A percentile compares a stretch with the other conserved stretches of the same genome.
Conservation (phyloP, 352 stramenopile genomes). For the Globisporangium rhizosaccharum region DNA sequence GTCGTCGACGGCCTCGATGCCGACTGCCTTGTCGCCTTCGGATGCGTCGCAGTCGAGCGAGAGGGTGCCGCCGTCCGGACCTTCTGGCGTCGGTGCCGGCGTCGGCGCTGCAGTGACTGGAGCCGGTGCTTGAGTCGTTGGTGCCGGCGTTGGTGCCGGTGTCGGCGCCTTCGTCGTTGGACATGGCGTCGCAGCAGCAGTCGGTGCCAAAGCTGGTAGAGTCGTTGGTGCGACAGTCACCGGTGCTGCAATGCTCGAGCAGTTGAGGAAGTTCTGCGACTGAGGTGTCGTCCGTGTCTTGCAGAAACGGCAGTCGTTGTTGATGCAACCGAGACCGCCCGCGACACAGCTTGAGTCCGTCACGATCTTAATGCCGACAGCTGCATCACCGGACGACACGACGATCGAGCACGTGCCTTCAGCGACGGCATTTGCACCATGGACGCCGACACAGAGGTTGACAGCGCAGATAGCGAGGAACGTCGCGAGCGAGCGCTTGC, state of each 20-base stretch:
- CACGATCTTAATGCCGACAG: slow-evolving; percentile 15
- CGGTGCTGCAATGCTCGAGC: too few species aligned
- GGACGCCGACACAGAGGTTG: too few species aligned
- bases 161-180: not conserved
- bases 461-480: too few species aligned
- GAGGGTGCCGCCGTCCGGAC: too few species aligned
- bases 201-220: not conserved
- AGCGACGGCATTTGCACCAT: too few species aligned
- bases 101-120: not conserved
- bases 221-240: not conserved
- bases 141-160: not conserved
- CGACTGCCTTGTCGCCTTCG: not conserved
- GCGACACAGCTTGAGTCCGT: slow-evolving; percentile 1
- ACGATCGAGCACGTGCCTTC: not conserved
- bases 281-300: too few species aligned
- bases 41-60: too few species aligned
- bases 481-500: too few species aligned
- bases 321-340: too few species aligned
- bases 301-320: too few species aligned
- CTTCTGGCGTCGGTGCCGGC: not conserved
- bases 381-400: slow-evolving; percentile 8
- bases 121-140: not conserved
- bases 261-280: too few species aligned
- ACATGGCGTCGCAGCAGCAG: too few species aligned
- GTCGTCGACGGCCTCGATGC: slow-evolving; percentile 1